Evolutionary conservation across 305 asterid species (phyloP), one percentile per base, ranked within the genome.

Genomic region (Vinca major): DNA sequence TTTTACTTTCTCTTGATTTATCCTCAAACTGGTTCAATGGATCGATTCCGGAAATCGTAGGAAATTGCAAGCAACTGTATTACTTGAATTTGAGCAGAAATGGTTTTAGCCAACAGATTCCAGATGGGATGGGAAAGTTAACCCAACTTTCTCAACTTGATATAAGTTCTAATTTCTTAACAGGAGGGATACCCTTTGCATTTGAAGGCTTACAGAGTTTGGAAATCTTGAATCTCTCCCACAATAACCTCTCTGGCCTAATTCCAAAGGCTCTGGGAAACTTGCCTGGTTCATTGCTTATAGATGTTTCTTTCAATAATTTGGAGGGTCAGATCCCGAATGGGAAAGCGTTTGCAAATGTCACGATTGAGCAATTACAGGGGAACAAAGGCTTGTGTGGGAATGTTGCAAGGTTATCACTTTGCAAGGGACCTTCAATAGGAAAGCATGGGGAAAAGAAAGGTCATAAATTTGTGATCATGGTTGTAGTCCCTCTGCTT

Each of bases 71-170:
- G 40, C 63, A 71, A 33, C 21, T 80, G 9, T 3, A 67, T 16
- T 14, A 67, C 47, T 74, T 80, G 49, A 76, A 81, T 14, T 73
- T 78, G 62, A 81, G 83, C 66, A 56, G 61, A 21, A 81, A 81
- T 67, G 20, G 0, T 0, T 62, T 74, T 0, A 53, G 48, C 6
- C 62, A 62, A 11, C 54, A 26, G 19, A 55, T 74, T 36, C 79
- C 52, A 12, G 52, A 10, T 10, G 52, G 11, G n/a, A 10, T 48
- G 1, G 52, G 52, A 0, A 0, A 40, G 0, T 3, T 69, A 26
- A 7, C 39, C 56, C 67, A 47, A 0, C 70, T 72, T 45, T 33
- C 0, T 5, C 14, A 17, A 0, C 76, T 72, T 26, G 79, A 74
- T 65, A 14, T 77, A 40, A 69, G 72, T 67, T 63, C 58, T 52